A percentile compares a stretch with the other conserved stretches of the same genome.
phyloP scores from a whole-genome alignment of 139 green algal species.

The Coelastrella sp. region DNA sequence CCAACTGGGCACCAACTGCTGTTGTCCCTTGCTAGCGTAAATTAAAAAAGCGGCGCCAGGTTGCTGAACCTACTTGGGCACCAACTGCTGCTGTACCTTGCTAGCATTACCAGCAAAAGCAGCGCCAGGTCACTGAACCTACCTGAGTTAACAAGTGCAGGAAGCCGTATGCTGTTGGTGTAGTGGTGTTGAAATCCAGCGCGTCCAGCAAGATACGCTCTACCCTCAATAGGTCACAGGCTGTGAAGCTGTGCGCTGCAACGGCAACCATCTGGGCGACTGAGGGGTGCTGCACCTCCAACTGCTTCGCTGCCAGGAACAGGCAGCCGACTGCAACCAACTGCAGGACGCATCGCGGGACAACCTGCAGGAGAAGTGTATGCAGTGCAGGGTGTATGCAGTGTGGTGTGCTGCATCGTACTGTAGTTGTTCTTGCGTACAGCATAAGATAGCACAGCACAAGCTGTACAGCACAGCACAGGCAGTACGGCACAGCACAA shows the following conservation, averaged over 20 bases:
- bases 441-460: no score
- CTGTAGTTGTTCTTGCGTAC: no score
- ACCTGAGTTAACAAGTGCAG: conserved; percentile 60
- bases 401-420: no score
- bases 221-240: conserved; percentile 58
- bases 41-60: no score
- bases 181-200: conserved; percentile 57
- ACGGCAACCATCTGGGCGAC: conserved; percentile 31
- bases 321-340: conserved; percentile 68
- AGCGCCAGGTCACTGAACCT: no score
- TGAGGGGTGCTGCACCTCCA: conserved; percentile 57
- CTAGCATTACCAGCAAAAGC: no score
- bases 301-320: conserved; percentile 68
- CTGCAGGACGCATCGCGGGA: conserved; percentile 66
- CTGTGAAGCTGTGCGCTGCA: conserved; percentile 43
- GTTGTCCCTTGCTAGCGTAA: no score
- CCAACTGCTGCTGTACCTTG: no score
- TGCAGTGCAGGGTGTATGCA: neutral
- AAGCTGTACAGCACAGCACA: no score
- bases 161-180: conserved; percentile 56
- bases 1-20: no score
- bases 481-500: no score
- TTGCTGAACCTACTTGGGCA: no score
- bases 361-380: conserved; percentile 42
- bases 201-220: conserved; percentile 63